Percentiles rank a stretch among this genome's conserved stretches.
Conservation (phyloP, 1,284 basidiomycete genomes). For the Ceratobasidium sp. region DNA sequence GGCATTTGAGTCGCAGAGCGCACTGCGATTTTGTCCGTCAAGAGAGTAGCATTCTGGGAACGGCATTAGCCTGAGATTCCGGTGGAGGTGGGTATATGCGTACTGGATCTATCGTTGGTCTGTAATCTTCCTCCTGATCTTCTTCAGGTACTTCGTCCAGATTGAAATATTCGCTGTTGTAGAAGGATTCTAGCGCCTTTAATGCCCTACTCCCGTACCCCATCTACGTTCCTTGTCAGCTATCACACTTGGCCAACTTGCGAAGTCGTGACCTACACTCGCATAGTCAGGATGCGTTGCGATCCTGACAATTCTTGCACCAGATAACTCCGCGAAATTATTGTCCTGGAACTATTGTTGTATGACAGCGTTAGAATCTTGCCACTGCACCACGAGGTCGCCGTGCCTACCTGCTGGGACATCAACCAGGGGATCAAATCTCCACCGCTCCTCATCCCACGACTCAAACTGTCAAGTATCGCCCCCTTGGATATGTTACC, state of each 20-base stretch:
- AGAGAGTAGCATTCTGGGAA: constrained; percentile 56
- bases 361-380: neutral
- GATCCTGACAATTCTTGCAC: constrained; percentile 90
- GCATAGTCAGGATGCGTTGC: constrained; percentile 98
- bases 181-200: constrained; percentile 87
- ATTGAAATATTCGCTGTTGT: constrained; percentile 90
- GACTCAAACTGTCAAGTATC: constrained; percentile 84
- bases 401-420: constrained; percentile 70
- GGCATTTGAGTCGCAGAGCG: constrained; percentile 86
- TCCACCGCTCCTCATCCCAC: constrained; percentile 85
- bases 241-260: neutral
- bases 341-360: constrained; percentile 84
- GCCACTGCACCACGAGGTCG: neutral
- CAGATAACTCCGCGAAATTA: constrained; percentile 91
- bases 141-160: constrained; percentile 68
- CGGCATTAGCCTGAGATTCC: neutral
- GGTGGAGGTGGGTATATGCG: constrained; percentile 44
- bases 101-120: constrained; percentile 66
- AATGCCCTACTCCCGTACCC: constrained; percentile 96
- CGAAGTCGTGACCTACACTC: constrained; percentile 60
- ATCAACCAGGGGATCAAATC: constrained; percentile 99
- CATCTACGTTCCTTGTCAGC: constrained; percentile 65
- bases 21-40: constrained; percentile 77
- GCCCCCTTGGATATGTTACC: constrained; percentile 89
- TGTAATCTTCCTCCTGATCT: constrained; percentile 56